A percentile compares a stretch with the other conserved stretches of the same genome.
phyloP scores from a whole-genome alignment of 1,284 basidiomycete species.

The Ustilago hordei region DNA sequence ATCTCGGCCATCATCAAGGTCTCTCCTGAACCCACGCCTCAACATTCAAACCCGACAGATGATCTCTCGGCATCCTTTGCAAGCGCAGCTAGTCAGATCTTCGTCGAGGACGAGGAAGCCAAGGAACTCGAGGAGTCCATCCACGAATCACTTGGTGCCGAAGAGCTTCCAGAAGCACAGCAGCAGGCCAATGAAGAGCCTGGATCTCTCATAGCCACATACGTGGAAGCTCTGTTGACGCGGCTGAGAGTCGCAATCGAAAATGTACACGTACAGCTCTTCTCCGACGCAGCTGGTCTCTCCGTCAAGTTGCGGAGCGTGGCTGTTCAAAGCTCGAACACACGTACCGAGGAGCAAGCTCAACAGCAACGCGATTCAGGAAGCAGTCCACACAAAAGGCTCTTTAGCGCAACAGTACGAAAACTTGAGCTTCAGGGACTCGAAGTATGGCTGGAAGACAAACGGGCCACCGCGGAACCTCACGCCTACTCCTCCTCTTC shows the following conservation, averaged over 20 bases:
- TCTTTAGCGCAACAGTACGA: slow-evolving; percentile 32
- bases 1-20: slow-evolving; percentile 17
- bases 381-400: background rate
- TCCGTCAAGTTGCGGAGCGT: slow-evolving; percentile 29
- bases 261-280: slow-evolving; percentile 27
- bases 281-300: slow-evolving; percentile 23
- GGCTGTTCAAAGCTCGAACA: slow-evolving; percentile 32
- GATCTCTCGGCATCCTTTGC: slow-evolving; percentile 39
- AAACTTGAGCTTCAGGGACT: slow-evolving; percentile 26
- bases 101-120: slow-evolving; percentile 50
- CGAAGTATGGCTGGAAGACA: slow-evolving; percentile 30
- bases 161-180: slow-evolving; percentile 13
- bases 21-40: background rate
- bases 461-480: background rate
- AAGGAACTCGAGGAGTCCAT: slow-evolving; percentile 52
- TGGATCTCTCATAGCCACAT: slow-evolving; percentile 41
- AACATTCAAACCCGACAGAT: background rate
- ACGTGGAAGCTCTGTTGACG: slow-evolving; percentile 55
- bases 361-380: background rate
- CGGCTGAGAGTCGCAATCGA: slow-evolving; percentile 50
- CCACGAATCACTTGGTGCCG: slow-evolving; percentile 45
- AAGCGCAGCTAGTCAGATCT: slow-evolving; percentile 47
- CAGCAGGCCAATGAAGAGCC: slow-evolving; percentile 11
- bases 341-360: slow-evolving; percentile 20
- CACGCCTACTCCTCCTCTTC: slow-evolving; percentile 25